Percentiles rank a stretch among this genome's conserved stretches.
phyloP scores from a whole-genome alignment of 2,329 filamentous ascomycete species.

The Colletotrichum truncatum region DNA sequence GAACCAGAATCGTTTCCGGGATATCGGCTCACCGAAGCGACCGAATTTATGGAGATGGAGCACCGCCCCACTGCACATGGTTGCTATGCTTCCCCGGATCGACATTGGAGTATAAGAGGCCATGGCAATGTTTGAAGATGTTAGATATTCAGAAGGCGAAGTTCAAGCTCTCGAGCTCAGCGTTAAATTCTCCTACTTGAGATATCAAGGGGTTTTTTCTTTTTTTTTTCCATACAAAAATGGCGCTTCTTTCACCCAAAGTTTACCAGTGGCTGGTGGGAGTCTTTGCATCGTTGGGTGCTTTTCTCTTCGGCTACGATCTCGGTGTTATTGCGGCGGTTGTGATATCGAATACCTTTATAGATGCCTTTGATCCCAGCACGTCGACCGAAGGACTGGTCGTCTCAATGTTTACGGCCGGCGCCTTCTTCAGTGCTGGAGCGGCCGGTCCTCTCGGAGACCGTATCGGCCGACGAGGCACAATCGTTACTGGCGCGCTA shows the following conservation, averaged over 20 bases:
- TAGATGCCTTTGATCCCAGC: slow-evolving; percentile 49
- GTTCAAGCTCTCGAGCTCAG: neutral
- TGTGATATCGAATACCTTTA: slow-evolving; percentile 59
- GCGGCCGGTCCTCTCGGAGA: slow-evolving; percentile 83
- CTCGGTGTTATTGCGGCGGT: slow-evolving; percentile 77
- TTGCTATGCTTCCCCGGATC: slow-evolving; percentile 14
- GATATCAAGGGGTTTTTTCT: neutral
- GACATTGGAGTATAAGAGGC: slow-evolving; percentile 5
- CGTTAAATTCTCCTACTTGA: neutral
- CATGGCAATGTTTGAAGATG: neutral
- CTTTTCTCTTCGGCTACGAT: slow-evolving; percentile 82
- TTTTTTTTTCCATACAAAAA: too few relatives aligned
- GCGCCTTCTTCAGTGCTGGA: slow-evolving; percentile 82
- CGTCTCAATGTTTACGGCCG: slow-evolving; percentile 79
- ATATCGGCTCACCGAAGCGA: slow-evolving; percentile 12
- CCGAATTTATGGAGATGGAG: slow-evolving; percentile 17
- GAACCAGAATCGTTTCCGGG: slow-evolving; percentile 4
- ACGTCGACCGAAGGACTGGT: slow-evolving; percentile 58
- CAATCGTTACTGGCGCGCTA: slow-evolving; percentile 74
- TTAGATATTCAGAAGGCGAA: neutral
- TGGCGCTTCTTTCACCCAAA: slow-evolving; percentile 19
- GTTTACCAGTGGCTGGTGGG: slow-evolving; percentile 64
- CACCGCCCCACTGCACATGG: neutral
- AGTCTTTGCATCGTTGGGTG: slow-evolving; percentile 75
- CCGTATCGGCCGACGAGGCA: slow-evolving; percentile 75